Conservation (phyloP, 108 stramenopile species). For the Cyclotella cryptica region DNA sequence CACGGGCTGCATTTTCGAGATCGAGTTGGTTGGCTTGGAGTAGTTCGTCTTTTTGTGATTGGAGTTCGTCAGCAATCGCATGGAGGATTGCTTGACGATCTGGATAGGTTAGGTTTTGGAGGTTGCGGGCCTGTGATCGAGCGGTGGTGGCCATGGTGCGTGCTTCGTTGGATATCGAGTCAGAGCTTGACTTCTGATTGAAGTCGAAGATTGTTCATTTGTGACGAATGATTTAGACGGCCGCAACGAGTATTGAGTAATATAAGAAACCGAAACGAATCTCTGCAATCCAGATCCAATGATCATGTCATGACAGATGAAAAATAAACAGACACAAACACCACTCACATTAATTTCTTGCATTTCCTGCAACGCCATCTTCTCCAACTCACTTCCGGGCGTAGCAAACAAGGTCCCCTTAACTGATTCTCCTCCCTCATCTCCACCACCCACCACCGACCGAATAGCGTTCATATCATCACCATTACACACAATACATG, state of each 20-base stretch:
- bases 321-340: neutral
- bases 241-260: neutral
- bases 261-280: neutral
- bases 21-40: constrained; percentile 89
- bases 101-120: constrained; percentile 71
- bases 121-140: constrained; percentile 79
- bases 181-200: constrained; percentile 2
- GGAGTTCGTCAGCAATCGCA: constrained; percentile 82
- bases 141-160: constrained; percentile 71
- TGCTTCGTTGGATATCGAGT: constrained; percentile 71
- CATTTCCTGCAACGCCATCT: constrained; percentile 78
- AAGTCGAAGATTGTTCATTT: too few relatives aligned
- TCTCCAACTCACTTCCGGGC: constrained; percentile 71
- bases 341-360: constrained; percentile 47
- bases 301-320: too few relatives aligned
- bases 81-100: constrained; percentile 83
- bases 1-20: constrained; percentile 79
- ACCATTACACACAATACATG: constrained; percentile 89
- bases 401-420: constrained; percentile 85
- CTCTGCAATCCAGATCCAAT: neutral
- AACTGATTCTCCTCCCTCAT: neutral
- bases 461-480: constrained; percentile 85
- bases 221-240: neutral
- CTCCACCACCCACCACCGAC: constrained; percentile 58
- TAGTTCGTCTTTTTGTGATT: constrained; percentile 68